Percentiles rank a stretch among this genome's conserved stretches.
phyloP scores from a whole-genome alignment of 139 green algal species.

The Coccomyxa sp. region DNA sequence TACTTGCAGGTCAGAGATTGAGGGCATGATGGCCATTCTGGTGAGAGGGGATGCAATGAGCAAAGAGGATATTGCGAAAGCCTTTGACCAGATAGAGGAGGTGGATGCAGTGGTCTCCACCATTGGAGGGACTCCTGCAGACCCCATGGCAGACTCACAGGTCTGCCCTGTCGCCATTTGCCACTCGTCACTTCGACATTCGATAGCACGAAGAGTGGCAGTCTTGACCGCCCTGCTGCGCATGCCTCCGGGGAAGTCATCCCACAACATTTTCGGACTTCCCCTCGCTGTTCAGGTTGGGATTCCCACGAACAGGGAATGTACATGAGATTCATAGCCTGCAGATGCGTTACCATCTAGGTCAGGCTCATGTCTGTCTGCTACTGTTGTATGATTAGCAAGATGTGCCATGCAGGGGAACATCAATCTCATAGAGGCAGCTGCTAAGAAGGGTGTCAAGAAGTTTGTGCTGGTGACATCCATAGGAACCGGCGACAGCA shows the following conservation, averaged over 20 bases:
- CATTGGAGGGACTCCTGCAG: conserved; percentile 74
- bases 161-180: too few relatives aligned
- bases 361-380: not conserved
- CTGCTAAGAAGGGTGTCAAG: conserved; percentile 80
- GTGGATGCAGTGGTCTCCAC: conserved; percentile 91
- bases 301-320: too few relatives aligned
- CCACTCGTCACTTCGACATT: not conserved
- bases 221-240: too few relatives aligned
- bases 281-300: not conserved
- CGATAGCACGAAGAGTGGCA: too few relatives aligned
- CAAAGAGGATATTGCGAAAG: conserved; percentile 63
- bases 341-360: too few relatives aligned
- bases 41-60: conserved; percentile 84
- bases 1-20: conserved; percentile 69
- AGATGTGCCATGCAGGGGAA: conserved; percentile 65
- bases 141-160: conserved; percentile 72
- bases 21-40: conserved; percentile 90
- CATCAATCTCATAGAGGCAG: conserved; percentile 96
- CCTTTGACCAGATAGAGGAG: conserved; percentile 80
- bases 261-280: too few relatives aligned
- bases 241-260: too few relatives aligned
- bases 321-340: too few relatives aligned
- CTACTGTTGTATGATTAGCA: not conserved
- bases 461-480: conserved; percentile 97
- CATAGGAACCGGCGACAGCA: conserved; percentile 86